Conservation (phyloP, 129 eudicot genomes). For the Helichrysum umbraculigerum region DNA sequence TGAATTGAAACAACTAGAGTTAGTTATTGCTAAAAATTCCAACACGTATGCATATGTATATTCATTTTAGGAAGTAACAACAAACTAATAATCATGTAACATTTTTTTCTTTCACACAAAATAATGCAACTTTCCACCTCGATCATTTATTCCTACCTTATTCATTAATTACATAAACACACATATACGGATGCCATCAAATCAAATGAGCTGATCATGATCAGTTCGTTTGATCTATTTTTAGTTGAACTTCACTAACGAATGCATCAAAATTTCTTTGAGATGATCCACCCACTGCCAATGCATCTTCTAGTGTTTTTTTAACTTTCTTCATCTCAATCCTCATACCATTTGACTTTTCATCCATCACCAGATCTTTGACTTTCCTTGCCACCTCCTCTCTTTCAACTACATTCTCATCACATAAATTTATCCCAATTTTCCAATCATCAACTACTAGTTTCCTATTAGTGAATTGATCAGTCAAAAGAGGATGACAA, state of each 20-base stretch:
- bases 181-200: no score
- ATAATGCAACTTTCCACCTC: no score
- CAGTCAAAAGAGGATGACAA: constrained; percentile 60
- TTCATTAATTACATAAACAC: no score
- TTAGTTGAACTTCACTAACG: neutral
- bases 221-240: constrained; percentile 3
- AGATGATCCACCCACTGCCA: constrained; percentile 51
- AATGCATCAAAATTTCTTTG: constrained; percentile 11
- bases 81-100: no score
- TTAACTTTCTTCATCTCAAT: constrained; percentile 40
- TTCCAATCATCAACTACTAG: constrained; percentile 76
- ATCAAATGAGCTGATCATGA: no score
- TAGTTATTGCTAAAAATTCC: no score
- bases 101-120: no score
- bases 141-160: no score
- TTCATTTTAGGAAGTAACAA: no score
- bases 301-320: constrained; percentile 46
- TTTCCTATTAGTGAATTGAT: constrained; percentile 67
- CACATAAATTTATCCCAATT: constrained; percentile 64
- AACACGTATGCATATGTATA: no score
- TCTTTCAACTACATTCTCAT: constrained; percentile 27
- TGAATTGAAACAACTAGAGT: no score
- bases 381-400: constrained; percentile 52
- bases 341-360: constrained; percentile 29
- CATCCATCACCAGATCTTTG: constrained; percentile 40